Base-by-base conservation (phyloP, 306 rosid genomes). In the Canavalia gladiata region DNA sequence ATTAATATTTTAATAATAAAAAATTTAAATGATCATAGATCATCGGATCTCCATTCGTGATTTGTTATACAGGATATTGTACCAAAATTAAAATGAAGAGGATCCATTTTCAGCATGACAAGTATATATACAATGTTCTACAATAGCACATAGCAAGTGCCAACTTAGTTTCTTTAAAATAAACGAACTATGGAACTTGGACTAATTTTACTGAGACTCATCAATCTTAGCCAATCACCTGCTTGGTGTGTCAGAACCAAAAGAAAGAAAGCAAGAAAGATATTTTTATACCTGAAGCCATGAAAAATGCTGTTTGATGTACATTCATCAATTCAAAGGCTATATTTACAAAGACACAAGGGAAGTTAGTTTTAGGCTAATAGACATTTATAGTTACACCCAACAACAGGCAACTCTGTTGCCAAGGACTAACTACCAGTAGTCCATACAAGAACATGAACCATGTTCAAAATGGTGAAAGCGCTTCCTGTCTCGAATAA, bases 391-490 rank as follows among this genome's bases (percentile, higher is more conserved):
- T 55, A 60, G 0, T 9, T 68, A n/a, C 57, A 43, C 2, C 49
- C 46, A 43, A 29, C 76, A 45, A 5, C 5, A 43, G 52, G 30
- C 25, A 34, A 43, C 18, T 50, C 51, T 13, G 42, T 51, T 75
- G 55, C 41, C n/a, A 37, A 56, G 10, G 5, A 30, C 72, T 51
- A 66, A 60, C 86, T 88, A 92, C 98, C 98, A 94, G 84, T 86
- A 92, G 60, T 92, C 97, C 92, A 78, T 85, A 83, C 97, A 94
- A 77, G 97, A 94, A 84, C 98, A 94, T 4, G 77, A 77, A 30
- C 96, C 96, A 45, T 86, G 69, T 73, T 90, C 88, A 64, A 94
- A 91, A 85, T 92, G 98, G 90, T 92, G 96, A 84, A 92, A 94
- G 5, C 94, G 91, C 69, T 91, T 92, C 65, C 96, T 84, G 42